Evolutionary conservation across 805 yeast species (phyloP).

Genomic region (Tetrapisispora arboricola): DNA sequence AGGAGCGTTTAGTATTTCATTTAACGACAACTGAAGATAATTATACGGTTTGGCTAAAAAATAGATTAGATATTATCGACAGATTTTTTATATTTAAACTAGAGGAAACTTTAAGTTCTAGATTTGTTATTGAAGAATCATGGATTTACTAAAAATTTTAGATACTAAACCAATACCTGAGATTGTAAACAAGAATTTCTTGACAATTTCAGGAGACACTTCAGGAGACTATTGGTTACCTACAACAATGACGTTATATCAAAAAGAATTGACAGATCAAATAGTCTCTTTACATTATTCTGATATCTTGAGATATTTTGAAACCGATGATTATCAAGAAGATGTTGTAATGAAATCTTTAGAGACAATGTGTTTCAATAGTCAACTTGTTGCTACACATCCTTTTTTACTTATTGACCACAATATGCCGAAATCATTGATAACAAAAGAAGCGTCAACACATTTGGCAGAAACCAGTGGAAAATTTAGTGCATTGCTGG

Average conservation of each 20-base stretch:
- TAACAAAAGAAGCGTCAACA: slow-evolving; percentile 58
- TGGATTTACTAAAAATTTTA: slow-evolving; percentile 67
- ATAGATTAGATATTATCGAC: no score
- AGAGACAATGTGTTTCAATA: slow-evolving; percentile 62
- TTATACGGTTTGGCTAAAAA: no score
- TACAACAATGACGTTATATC: slow-evolving; percentile 77
- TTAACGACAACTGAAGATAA: no score
- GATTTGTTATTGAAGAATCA: slow-evolving; percentile 15
- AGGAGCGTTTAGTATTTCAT: no score
- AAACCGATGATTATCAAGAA: slow-evolving; percentile 39
- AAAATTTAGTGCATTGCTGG: slow-evolving; percentile 63
- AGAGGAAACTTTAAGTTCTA: neutral
- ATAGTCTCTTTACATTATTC: slow-evolving; percentile 85
- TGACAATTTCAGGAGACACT: slow-evolving; percentile 26
- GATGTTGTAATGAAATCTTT: slow-evolving; percentile 64
- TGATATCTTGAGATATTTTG: slow-evolving; percentile 81
- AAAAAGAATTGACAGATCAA: slow-evolving; percentile 81
- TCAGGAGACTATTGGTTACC: slow-evolving; percentile 64
- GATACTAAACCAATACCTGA: slow-evolving; percentile 83
- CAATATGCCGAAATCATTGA: slow-evolving; percentile 63
- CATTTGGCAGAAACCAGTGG: slow-evolving; percentile 73
- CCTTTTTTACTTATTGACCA: slow-evolving; percentile 81
- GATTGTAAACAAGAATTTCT: slow-evolving; percentile 48
- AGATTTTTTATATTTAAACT: no score
- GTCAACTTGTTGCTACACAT: slow-evolving; percentile 75